Percentiles rank a stretch among this genome's conserved stretches.
These are phyloP conservation scores for Linnemannia exigua DNA, from an alignment of 192 early-diverging fungal genomes.

Conservation along the genomic window DNA sequence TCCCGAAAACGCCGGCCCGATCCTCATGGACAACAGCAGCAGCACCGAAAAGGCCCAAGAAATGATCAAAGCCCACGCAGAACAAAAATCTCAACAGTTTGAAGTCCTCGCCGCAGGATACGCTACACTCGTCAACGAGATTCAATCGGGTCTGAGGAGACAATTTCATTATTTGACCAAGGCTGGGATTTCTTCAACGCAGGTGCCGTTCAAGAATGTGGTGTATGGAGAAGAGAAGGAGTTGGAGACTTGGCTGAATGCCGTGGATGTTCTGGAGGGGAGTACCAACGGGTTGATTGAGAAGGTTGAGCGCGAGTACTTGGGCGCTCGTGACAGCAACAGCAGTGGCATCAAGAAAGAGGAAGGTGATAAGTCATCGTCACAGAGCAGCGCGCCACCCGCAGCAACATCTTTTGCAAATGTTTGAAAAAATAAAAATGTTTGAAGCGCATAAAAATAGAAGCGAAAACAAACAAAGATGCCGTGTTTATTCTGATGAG, in stretches of 20 bases:
- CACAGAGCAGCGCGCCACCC: background rate
- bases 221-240: conserved; percentile 62
- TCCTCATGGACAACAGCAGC: background rate
- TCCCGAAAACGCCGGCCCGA: conserved; percentile 16
- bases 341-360: background rate
- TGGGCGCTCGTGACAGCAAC: background rate
- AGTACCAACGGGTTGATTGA: conserved; percentile 27
- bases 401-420: background rate
- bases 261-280: conserved; percentile 48
- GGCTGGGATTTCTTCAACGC: conserved; percentile 54
- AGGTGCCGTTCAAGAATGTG: conserved; percentile 58
- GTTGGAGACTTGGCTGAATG: conserved; percentile 59
- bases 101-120: conserved; percentile 39
- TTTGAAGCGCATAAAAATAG: background rate
- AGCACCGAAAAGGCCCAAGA: conserved; percentile 15
- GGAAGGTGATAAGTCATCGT: background rate
- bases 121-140: conserved; percentile 51
- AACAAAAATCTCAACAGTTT: conserved; percentile 43
- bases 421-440: background rate
- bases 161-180: conserved; percentile 59
- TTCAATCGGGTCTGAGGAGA: conserved; percentile 46
- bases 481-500: background rate
- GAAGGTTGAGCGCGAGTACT: conserved; percentile 27
- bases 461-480: background rate
- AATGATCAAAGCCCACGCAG: conserved; percentile 25